phyloP scores from a whole-genome alignment of 2,329 filamentous ascomycete species.

The Emmonsiellopsis sp. region DNA sequence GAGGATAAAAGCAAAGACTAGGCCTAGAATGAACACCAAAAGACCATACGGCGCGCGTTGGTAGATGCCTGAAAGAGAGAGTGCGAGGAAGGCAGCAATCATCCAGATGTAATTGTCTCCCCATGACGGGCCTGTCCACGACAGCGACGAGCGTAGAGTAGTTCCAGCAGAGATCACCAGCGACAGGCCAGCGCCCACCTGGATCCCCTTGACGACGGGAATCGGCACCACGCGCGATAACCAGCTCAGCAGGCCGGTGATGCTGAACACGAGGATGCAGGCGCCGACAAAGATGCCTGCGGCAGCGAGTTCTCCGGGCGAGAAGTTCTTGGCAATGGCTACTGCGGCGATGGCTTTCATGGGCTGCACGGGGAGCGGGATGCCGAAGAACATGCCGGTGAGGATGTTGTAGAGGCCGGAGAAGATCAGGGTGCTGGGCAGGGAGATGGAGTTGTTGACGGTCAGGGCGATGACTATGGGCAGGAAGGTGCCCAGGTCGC shows the following conservation, averaged over 20 bases:
- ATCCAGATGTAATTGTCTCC: conserved; percentile 74
- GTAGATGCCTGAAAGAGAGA: conserved; percentile 58
- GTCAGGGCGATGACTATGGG: conserved; percentile 83
- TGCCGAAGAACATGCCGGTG: conserved; percentile 73
- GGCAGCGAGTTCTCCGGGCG: conserved; percentile 62
- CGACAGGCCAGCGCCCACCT: conserved; percentile 80
- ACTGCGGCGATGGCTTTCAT: conserved; percentile 87
- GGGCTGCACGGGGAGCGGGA: conserved; percentile 84
- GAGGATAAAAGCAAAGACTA: conserved; percentile 52
- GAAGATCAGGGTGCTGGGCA: conserved; percentile 78
- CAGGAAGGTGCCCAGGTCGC: conserved; percentile 81
- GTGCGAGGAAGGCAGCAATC: conserved; percentile 59
- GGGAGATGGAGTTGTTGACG: conserved; percentile 64
- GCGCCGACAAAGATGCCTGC: conserved; percentile 71
- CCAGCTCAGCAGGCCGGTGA: conserved; percentile 68
- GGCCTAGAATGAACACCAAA: conserved; percentile 57
- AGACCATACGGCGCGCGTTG: conserved; percentile 70
- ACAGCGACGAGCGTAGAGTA: conserved; percentile 56
- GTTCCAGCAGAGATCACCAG: conserved; percentile 69
- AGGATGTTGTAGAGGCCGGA: conserved; percentile 78
- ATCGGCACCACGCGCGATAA: conserved; percentile 68
- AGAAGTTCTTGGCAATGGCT: conserved; percentile 62
- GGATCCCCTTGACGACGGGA: conserved; percentile 87
- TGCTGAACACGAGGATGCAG: conserved; percentile 65
- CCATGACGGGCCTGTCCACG: conserved; percentile 56